A percentile compares a stretch with the other conserved stretches of the same genome.
Conservation (phyloP, 2,329 filamentous ascomycete species). For the Xylaria polymorpha region DNA sequence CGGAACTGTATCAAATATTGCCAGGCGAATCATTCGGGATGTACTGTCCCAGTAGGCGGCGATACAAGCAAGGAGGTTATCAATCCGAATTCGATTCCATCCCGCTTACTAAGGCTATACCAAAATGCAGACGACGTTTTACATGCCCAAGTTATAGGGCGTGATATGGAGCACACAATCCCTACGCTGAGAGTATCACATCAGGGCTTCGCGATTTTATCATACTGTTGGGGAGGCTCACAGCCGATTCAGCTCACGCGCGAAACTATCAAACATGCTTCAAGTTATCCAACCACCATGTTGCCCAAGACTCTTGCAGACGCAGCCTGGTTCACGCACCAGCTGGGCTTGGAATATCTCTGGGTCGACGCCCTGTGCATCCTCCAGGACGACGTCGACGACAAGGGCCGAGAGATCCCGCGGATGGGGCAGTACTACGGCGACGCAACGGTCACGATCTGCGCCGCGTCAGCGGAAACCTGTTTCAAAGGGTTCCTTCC, state of each 20-base stretch:
- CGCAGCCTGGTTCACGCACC: slow-evolving; percentile 35
- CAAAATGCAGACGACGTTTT: neutral
- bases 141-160: slow-evolving; percentile 14
- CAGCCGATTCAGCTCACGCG: slow-evolving; percentile 36
- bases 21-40: slow-evolving; percentile 2
- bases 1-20: slow-evolving; percentile 17
- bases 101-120: slow-evolving; percentile 19
- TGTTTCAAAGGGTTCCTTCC: slow-evolving; percentile 14
- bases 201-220: slow-evolving; percentile 19
- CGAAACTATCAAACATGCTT: slow-evolving; percentile 10
- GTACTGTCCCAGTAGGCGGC: neutral
- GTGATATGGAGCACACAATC: slow-evolving; percentile 10
- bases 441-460: slow-evolving; percentile 17
- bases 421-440: slow-evolving; percentile 16
- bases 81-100: slow-evolving; percentile 16
- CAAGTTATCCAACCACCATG: slow-evolving; percentile 17
- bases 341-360: slow-evolving; percentile 33
- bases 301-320: slow-evolving; percentile 37
- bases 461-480: slow-evolving; percentile 14
- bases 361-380: slow-evolving; percentile 27
- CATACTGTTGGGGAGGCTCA: slow-evolving; percentile 27
- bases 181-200: slow-evolving; percentile 12
- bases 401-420: slow-evolving; percentile 19
- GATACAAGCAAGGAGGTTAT: neutral
- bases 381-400: slow-evolving; percentile 19